Percentiles rank a stretch among this genome's conserved stretches.
Evolutionary conservation across 2,329 filamentous ascomycete genomes (phyloP).

Genomic region (Ciborinia camelliae): DNA sequence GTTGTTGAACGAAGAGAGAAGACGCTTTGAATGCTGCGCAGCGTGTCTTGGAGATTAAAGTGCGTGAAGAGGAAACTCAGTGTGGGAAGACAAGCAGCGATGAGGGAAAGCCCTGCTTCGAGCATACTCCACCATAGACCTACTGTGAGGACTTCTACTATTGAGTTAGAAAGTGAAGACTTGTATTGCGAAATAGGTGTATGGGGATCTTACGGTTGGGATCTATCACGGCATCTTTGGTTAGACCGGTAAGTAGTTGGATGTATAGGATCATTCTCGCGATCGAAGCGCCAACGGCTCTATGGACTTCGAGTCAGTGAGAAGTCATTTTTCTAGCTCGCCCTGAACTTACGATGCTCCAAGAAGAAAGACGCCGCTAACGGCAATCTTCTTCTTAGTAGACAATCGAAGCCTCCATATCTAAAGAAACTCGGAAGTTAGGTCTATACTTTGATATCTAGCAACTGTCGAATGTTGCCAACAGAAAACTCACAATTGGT

Average conservation of each 20-base stretch:
- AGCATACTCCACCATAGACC: neutral
- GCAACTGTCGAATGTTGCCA: neutral
- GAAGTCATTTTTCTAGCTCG: neutral
- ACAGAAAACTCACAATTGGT: neutral
- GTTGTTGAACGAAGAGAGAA: too few relatives aligned
- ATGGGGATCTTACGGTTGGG: neutral
- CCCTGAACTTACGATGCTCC: neutral
- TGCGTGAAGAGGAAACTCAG: too few relatives aligned
- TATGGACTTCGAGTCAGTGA: neutral
- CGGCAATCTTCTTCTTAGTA: neutral
- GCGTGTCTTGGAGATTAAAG: too few relatives aligned
- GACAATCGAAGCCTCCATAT: neutral
- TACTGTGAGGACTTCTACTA: neutral
- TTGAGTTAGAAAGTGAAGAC: neutral
- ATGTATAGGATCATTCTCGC: neutral
- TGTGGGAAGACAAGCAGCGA: too few relatives aligned
- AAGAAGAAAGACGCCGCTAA: neutral
- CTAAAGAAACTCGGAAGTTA: neutral
- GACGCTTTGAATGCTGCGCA: too few relatives aligned
- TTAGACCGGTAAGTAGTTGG: neutral
- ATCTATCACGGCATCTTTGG: neutral
- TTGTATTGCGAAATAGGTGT: neutral
- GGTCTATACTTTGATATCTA: neutral
- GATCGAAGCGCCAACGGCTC: neutral
- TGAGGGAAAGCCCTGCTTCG: too few relatives aligned